These are phyloP conservation scores for Botrytis squamosa DNA, from an alignment of 2,329 filamentous ascomycete species.

Conservation along the genomic window DNA sequence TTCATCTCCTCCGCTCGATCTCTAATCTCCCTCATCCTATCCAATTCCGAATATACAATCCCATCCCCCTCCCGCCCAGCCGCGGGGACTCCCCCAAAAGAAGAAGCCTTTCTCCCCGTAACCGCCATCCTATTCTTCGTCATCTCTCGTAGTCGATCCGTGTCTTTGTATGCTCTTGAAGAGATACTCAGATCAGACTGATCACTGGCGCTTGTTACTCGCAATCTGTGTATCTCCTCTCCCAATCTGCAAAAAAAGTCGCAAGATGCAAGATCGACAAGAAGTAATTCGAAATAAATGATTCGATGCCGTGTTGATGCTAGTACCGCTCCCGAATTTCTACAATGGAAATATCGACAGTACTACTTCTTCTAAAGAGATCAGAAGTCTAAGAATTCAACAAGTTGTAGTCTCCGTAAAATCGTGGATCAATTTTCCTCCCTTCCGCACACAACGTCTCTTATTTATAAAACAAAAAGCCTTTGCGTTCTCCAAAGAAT, in stretches of 20 bases:
- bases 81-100: neutral
- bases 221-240: neutral
- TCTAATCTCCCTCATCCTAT: neutral
- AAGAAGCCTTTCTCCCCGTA: neutral
- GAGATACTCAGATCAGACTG: neutral
- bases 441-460: neutral
- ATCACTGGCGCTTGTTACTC: fast-evolving
- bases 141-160: neutral
- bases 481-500: neutral
- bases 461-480: neutral
- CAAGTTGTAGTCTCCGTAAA: neutral
- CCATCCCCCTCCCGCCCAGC: neutral
- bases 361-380: neutral
- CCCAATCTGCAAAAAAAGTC: neutral
- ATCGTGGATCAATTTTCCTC: neutral
- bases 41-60: neutral
- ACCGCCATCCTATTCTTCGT: neutral
- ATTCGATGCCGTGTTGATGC: neutral
- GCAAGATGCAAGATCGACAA: neutral
- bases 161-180: neutral
- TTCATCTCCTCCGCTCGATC: neutral
- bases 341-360: neutral
- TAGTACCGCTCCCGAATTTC: neutral
- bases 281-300: neutral
- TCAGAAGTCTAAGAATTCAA: neutral